Evolutionary conservation across 306 rosid species (phyloP).

Genomic region (Fagus sylvatica): DNA sequence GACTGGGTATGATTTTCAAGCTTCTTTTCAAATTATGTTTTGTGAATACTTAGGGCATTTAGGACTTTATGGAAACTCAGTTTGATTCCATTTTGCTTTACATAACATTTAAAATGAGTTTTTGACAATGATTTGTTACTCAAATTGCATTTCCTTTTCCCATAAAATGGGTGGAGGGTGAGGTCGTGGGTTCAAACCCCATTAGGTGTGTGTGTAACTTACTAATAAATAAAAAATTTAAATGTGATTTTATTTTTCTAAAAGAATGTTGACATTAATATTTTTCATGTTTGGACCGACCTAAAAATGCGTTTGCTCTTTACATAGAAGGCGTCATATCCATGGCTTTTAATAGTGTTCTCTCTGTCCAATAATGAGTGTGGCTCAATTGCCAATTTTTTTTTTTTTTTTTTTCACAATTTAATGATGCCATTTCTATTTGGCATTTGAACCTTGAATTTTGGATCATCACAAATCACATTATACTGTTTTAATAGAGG

Average conservation of each 20-base stretch:
- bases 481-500: conserved; percentile 36
- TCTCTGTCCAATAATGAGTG: too few relatives aligned
- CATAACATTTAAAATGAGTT: not conserved
- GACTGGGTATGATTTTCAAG: conserved; percentile 76
- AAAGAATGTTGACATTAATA: too few relatives aligned
- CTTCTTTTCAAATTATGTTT: conserved; percentile 15
- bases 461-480: not conserved
- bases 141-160: not conserved
- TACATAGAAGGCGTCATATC: too few relatives aligned
- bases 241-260: too few relatives aligned
- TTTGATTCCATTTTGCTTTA: not conserved
- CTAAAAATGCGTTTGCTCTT: too few relatives aligned
- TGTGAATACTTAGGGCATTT: not conserved
- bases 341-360: too few relatives aligned
- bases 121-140: not conserved
- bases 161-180: not conserved
- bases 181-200: too few relatives aligned
- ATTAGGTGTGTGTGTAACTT: not conserved
- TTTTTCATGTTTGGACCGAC: too few relatives aligned
- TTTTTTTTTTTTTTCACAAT: not conserved
- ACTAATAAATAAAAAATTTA: not conserved
- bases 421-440: not conserved
- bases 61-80: not conserved
- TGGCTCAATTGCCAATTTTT: too few relatives aligned
- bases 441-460: not conserved